Base-by-base conservation (phyloP, 139 green algal genomes). In the Parachlorella kessleri region DNA sequence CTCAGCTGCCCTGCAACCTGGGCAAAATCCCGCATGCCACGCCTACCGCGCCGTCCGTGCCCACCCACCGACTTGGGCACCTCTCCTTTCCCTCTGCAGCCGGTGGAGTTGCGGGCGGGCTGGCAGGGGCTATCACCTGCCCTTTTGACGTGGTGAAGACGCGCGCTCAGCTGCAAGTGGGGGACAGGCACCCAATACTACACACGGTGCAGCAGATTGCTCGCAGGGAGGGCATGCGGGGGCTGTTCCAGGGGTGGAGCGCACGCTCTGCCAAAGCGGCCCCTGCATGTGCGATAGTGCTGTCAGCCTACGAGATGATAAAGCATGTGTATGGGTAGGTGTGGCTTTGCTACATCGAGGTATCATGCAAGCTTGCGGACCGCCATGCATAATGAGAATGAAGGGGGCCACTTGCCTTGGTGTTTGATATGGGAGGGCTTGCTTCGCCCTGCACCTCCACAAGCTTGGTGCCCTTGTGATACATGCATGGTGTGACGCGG, bases 101-200 rank as follows among this genome's bases (percentile, higher is more conserved):
- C 21, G 94, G 94, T 3, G 88, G 80, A 8, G 32, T 88, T 6
- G 86, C 93, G 2, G 97, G 97, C 3, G 88, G 80, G 2, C 24
- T 94, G 18, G 92, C 97, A 6, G 94, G 93, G 3, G 88, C 87
- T 0, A 73, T 94, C 30, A 99, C 97, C 14, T 98, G 93, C 9
- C 97, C 97, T 0, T 92, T 99, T 78, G 97, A 99, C 71, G 97
- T 99, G 26, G 85, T 97, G 2, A 99, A 99, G 84, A 99, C 97
- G 37, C 87, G 92, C 3, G 70, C 90, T 59, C 94, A 98, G 87
- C 83, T 96, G 30, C 24, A 54, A 0, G 70, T 24, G 0, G 72
- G 63, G 26, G 26, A 71, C 35, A 9, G 55, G 36, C 64, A 55
- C 21, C 42, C 48, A 36, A n/a, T 82, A 55, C 67, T 82, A 23